Percentiles rank a stretch among this genome's conserved stretches.
phyloP scores from a whole-genome alignment of 1,139 yeast genomes.

The Arxiozyma telluris region DNA sequence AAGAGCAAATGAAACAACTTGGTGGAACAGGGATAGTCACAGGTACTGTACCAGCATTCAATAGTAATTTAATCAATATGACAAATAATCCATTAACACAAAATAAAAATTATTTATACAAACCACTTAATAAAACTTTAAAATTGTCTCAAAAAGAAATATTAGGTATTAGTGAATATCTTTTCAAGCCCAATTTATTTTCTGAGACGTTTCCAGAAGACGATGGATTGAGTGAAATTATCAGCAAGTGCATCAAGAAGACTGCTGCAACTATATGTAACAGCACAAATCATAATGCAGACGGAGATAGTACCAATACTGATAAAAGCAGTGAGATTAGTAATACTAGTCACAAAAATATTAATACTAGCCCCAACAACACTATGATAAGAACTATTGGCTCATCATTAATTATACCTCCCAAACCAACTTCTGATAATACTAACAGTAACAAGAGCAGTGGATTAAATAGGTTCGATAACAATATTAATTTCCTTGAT shows the following conservation, averaged over 20 bases:
- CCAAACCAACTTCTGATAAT: neutral
- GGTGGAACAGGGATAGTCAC: constrained; percentile 3
- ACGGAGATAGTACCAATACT: constrained; percentile 9
- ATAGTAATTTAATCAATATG: constrained; percentile 7
- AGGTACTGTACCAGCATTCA: constrained; percentile 1
- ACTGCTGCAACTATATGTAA: constrained; percentile 25
- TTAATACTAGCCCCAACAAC: neutral
- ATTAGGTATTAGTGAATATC: constrained; percentile 20
- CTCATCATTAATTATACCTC: constrained; percentile 9
- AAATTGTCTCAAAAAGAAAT: constrained; percentile 21
- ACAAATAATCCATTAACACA: constrained; percentile 19
- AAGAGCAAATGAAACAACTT: constrained; percentile 14
- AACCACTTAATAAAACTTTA: constrained; percentile 14
- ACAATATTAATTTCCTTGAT: neutral
- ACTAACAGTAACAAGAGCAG: neutral
- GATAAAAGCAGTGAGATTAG: constrained; percentile 7
- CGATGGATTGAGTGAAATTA: constrained; percentile 25
- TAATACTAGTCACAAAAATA: neutral
- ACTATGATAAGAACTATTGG: constrained; percentile 12
- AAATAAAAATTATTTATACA: constrained; percentile 18
- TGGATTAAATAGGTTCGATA: neutral
- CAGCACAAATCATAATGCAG: constrained; percentile 6
- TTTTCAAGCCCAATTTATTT: constrained; percentile 23
- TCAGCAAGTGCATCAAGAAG: constrained; percentile 23
- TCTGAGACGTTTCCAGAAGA: constrained; percentile 13